Evolutionary conservation across 805 yeast genomes (phyloP), one percentile per base, ranked within the genome.

Genomic region (Yarrowia porcina): DNA sequence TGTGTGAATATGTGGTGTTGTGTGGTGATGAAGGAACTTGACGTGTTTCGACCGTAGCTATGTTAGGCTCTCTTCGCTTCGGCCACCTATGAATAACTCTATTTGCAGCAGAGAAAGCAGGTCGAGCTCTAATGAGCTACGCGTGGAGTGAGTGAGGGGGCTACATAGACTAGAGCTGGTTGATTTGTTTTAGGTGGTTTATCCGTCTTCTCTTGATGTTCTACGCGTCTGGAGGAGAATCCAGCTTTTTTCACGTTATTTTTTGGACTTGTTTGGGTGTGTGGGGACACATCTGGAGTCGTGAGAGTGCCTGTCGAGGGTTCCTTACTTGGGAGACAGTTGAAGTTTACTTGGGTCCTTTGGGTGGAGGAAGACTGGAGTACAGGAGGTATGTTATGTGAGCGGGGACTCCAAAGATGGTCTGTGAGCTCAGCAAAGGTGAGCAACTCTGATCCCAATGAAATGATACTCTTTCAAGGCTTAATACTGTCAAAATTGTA

Each of bases 21-120:
- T 10, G 41, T 44, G 23, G 35, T 44, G 50, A 7, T n/a, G 21
- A 8, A 11, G 33, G 2, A 27, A 18, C 21, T 35, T 45, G n/a
- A 45, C 57, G 57, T 49, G 41, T 49, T 9, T 13, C n/a, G n/a
- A n/a, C 23, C n/a, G 5, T 15, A 12, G 18, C 25, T 18, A 25
- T 27, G 50, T 30, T 45, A 30, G 38, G 21, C 28, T 33, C 41
- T 33, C 41, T 21, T 15, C 11, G 27, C 25, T 45, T 18, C 52
- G 56, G 56, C 38, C 56, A 49, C 56, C 56, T 49, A 33, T 49
- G 56, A 49, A 49, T 49, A 49, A 49, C 56, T 49, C 56, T 49
- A 49, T 21, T 49, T 32, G 35, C 11, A 18, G 17, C 17, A 6
- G 27, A 6, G 4, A 17, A 9, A 28, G 56, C 32, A 49, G 39